Conservation (phyloP, 2,329 filamentous ascomycete species). For the Fonsecaea erecta region DNA sequence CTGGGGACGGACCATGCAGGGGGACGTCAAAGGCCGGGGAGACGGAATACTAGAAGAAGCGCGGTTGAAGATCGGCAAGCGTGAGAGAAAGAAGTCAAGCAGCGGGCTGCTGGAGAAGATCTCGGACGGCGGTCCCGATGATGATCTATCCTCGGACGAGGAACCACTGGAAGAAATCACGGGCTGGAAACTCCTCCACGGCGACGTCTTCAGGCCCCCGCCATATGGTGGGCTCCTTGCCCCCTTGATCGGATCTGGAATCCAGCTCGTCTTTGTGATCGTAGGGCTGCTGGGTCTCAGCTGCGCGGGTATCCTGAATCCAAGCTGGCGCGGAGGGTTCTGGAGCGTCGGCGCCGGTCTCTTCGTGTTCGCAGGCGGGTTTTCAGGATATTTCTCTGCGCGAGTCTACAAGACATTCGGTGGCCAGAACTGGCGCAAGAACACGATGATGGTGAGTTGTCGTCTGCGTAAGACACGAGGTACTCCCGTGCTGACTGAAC, state of each 20-base stretch:
- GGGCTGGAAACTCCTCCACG: constrained; percentile 86
- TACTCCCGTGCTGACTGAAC: constrained; percentile 19
- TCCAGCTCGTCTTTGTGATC: constrained; percentile 83
- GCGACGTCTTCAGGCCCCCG: constrained; percentile 82
- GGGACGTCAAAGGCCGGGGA: constrained; percentile 76
- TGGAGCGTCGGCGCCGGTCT: constrained; percentile 81
- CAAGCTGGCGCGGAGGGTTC: constrained; percentile 87
- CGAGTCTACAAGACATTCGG: constrained; percentile 83
- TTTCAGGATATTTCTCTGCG: constrained; percentile 86
- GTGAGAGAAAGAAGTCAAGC: constrained; percentile 56
- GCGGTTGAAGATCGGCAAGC: constrained; percentile 56
- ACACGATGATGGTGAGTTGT: constrained; percentile 65
- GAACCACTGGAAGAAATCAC: constrained; percentile 77
- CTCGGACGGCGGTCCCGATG: constrained; percentile 55
- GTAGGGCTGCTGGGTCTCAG: constrained; percentile 72
- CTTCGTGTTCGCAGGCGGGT: constrained; percentile 80
- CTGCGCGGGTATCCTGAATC: constrained; percentile 78
- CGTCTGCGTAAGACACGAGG: neutral
- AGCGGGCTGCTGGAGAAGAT: constrained; percentile 62
- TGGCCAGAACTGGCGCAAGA: constrained; percentile 73
- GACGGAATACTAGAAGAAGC: constrained; percentile 70
- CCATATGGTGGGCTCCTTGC: constrained; percentile 73
- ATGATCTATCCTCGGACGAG: constrained; percentile 64
- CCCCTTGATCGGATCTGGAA: constrained; percentile 80
- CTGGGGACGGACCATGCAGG: constrained; percentile 74